phyloP scores from a whole-genome alignment of 495 filamentous ascomycete genomes.

The Clohesyomyces aquaticus region DNA sequence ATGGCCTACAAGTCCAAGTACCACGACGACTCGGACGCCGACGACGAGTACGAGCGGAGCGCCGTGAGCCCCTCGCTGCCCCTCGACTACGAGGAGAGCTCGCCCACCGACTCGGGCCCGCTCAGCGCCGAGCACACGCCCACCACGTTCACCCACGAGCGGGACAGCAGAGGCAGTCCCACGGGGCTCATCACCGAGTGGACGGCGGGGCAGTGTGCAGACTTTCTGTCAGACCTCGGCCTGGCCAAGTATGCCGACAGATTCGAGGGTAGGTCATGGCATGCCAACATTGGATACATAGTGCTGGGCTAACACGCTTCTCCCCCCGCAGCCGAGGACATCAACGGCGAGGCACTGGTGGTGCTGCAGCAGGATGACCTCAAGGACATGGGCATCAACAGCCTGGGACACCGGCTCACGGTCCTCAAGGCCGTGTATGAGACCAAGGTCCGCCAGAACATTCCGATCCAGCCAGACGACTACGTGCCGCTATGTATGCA shows the following conservation, averaged over 20 bases:
- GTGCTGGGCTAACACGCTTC: too few relatives aligned
- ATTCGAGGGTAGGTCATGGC: constrained; percentile 72
- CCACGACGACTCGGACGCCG: constrained; percentile 86
- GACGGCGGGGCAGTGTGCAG: constrained; percentile 84
- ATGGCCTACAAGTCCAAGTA: constrained; percentile 61
- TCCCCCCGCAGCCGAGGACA: constrained; percentile 74
- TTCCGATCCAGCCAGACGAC: constrained; percentile 88
- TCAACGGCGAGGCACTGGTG: constrained; percentile 88
- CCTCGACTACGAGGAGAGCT: constrained; percentile 72
- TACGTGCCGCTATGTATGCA: constrained; percentile 93
- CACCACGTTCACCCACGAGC: constrained; percentile 74
- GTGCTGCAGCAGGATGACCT: constrained; percentile 89
- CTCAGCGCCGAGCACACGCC: constrained; percentile 85
- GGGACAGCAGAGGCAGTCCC: constrained; percentile 69
- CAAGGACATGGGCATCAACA: constrained; percentile 89
- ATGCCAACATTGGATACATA: neutral
- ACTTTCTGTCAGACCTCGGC: constrained; percentile 78
- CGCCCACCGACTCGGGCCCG: constrained; percentile 79
- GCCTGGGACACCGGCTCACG: constrained; percentile 90
- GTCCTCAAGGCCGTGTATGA: constrained; percentile 96
- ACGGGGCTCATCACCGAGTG: constrained; percentile 84
- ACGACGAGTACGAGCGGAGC: constrained; percentile 91
- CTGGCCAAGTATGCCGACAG: constrained; percentile 80
- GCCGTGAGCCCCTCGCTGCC: constrained; percentile 73
- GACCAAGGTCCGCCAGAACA: constrained; percentile 86